A percentile compares a stretch with the other conserved stretches of the same genome.
Conservation (phyloP, 1,284 basidiomycete species). For the Coniferiporia weirii region DNA sequence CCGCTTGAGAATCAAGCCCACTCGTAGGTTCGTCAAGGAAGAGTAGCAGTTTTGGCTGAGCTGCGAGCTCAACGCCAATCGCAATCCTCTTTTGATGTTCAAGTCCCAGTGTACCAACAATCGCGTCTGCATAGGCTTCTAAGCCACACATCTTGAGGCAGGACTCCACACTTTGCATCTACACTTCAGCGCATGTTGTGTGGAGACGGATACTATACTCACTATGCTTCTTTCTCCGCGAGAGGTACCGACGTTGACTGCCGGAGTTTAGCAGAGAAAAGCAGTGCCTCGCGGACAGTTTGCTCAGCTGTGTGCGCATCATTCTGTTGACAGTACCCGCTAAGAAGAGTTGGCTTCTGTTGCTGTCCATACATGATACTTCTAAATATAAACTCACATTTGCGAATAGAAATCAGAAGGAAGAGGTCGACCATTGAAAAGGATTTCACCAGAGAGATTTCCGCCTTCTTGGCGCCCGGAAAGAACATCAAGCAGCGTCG, state of each 20-base stretch:
- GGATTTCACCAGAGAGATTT: constrained; percentile 45
- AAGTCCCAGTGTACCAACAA: constrained; percentile 71
- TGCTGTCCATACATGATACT: neutral
- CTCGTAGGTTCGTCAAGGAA: constrained; percentile 84
- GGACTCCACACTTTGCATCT: constrained; percentile 55
- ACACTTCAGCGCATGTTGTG: neutral
- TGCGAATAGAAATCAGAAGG: constrained; percentile 40
- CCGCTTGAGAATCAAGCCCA: constrained; percentile 84
- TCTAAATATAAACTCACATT: constrained; percentile 18
- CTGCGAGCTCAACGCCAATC: constrained; percentile 78
- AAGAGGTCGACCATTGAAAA: constrained; percentile 45
- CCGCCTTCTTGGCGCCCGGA: constrained; percentile 49
- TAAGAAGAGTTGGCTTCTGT: neutral
- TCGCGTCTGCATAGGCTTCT: constrained; percentile 62
- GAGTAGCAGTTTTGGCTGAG: constrained; percentile 65
- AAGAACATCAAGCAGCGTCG: constrained; percentile 47
- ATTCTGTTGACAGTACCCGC: constrained; percentile 41
- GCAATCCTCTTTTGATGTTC: constrained; percentile 77
- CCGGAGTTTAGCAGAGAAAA: constrained; percentile 77
- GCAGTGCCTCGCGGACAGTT: constrained; percentile 78
- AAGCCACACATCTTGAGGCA: constrained; percentile 78
- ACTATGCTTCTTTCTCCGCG: constrained; percentile 77
- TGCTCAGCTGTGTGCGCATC: constrained; percentile 58
- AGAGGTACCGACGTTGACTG: constrained; percentile 65
- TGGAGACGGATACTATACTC: constrained; percentile 5